Percentiles rank a stretch among this genome's conserved stretches.
Evolutionary conservation across 1,284 basidiomycete species (phyloP).

Genomic region (Ustilago hordei): DNA sequence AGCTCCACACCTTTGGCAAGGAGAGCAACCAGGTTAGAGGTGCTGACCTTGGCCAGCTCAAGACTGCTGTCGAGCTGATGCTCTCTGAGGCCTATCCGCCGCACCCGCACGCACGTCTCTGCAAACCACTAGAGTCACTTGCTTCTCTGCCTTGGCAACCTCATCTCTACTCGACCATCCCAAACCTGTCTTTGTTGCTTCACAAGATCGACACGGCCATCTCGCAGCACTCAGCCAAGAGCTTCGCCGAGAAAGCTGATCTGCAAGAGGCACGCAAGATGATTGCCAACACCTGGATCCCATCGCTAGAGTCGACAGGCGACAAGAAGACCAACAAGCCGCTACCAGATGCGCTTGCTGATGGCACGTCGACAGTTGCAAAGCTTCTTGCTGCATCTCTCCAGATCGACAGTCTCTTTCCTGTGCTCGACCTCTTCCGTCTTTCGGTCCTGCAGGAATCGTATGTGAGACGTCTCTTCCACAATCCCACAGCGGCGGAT

Average conservation of each 20-base stretch:
- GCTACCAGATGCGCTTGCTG: slow-evolving; percentile 4
- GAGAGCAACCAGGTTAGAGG: slow-evolving; percentile 77
- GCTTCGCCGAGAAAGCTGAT: slow-evolving; percentile 54
- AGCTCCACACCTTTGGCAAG: slow-evolving; percentile 74
- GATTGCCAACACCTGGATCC: slow-evolving; percentile 71
- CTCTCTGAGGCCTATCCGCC: slow-evolving; percentile 78
- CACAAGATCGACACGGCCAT: slow-evolving; percentile 78
- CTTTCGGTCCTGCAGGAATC: slow-evolving; percentile 78
- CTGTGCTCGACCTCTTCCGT: slow-evolving; percentile 85
- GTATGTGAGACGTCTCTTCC: slow-evolving; percentile 21
- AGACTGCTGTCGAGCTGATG: slow-evolving; percentile 78
- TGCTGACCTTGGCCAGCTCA: slow-evolving; percentile 77
- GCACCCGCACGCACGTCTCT: slow-evolving; percentile 78
- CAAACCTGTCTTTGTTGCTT: slow-evolving; percentile 77
- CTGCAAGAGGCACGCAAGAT: slow-evolving; percentile 68
- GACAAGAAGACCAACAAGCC: slow-evolving; percentile 9
- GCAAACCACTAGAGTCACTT: slow-evolving; percentile 75
- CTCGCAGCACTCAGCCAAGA: slow-evolving; percentile 70
- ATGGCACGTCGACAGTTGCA: slow-evolving; percentile 6
- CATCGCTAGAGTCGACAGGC: slow-evolving; percentile 36
- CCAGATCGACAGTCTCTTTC: slow-evolving; percentile 78
- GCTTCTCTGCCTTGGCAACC: slow-evolving; percentile 75
- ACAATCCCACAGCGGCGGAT: slow-evolving; percentile 14
- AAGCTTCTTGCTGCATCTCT: slow-evolving; percentile 69
- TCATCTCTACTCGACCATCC: slow-evolving; percentile 80